Conservation (phyloP, 108 stramenopile species). For the Mediolabrus comicus region DNA sequence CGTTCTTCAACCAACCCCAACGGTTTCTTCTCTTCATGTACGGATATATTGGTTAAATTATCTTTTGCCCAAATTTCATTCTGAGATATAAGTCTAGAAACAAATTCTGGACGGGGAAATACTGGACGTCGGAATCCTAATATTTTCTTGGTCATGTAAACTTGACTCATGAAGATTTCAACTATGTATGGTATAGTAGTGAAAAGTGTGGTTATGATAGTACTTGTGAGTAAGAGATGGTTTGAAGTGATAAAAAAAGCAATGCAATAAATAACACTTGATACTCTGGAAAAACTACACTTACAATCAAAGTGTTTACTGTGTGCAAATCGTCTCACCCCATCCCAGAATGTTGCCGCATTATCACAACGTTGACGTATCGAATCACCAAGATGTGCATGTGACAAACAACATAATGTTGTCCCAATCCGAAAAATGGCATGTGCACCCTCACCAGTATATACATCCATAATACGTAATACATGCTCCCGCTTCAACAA, state of each 20-base stretch:
- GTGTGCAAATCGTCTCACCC: slow-evolving; percentile 33
- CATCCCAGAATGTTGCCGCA: slow-evolving; percentile 44
- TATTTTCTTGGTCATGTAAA: slow-evolving; percentile 21
- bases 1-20: slow-evolving; percentile 35
- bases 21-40: slow-evolving; percentile 35
- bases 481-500: slow-evolving; percentile 42
- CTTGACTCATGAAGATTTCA: not conserved
- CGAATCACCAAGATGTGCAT: slow-evolving; percentile 41
- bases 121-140: slow-evolving; percentile 26
- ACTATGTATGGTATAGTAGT: no score
- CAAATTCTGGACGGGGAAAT: slow-evolving; percentile 37
- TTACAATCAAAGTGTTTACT: slow-evolving; percentile 40
- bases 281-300: no score
- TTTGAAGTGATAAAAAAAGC: no score
- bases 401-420: slow-evolving; percentile 41
- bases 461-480: slow-evolving; percentile 44
- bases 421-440: slow-evolving; percentile 45
- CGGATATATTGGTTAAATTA: slow-evolving; percentile 18
- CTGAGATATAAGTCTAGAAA: slow-evolving; percentile 21
- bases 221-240: no score
- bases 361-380: slow-evolving; percentile 35
- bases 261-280: no score
- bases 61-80: slow-evolving; percentile 47
- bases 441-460: slow-evolving; percentile 39
- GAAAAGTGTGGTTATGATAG: no score